These are phyloP conservation scores for Meyerozyma sp. DNA, from an alignment of 1,139 yeast genomes.

Conservation along the genomic window DNA sequence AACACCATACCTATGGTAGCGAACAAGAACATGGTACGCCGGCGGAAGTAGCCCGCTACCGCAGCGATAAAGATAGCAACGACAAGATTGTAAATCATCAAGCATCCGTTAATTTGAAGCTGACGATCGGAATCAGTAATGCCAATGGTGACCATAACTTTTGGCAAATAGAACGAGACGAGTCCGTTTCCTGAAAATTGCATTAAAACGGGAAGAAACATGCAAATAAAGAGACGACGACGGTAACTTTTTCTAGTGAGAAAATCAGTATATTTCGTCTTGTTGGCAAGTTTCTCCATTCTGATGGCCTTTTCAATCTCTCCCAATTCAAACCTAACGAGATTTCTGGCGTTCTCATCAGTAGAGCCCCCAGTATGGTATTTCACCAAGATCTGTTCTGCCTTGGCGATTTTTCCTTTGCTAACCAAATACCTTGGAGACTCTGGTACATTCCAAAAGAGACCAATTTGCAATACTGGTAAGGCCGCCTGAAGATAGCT, in stretches of 20 bases:
- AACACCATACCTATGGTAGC: conserved; percentile 23
- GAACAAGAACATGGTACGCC: conserved; percentile 41
- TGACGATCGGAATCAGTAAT: conserved; percentile 37
- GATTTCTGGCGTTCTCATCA: conserved; percentile 22
- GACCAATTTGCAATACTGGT: conserved; percentile 13
- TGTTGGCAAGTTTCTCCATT: conserved; percentile 19
- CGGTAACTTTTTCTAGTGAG: conserved; percentile 31
- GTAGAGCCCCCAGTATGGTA: conserved; percentile 33
- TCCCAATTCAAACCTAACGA: conserved; percentile 40
- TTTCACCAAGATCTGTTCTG: conserved; percentile 2
- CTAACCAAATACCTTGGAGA: conserved; percentile 19
- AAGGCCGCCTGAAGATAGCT: conserved; percentile 20
- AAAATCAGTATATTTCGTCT: conserved; percentile 29
- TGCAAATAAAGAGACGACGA: conserved; percentile 35
- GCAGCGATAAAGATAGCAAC: conserved; percentile 26
- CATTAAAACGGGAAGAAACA: conserved; percentile 32
- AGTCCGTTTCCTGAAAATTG: conserved; percentile 51
- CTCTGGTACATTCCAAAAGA: conserved; percentile 18
- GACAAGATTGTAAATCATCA: conserved; percentile 38
- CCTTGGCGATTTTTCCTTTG: conserved; percentile 2
- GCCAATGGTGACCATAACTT: conserved; percentile 46
- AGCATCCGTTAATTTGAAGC: conserved; percentile 41
- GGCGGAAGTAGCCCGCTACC: conserved; percentile 25
- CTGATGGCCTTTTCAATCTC: conserved; percentile 40
- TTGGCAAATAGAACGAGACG: conserved; percentile 45